Evolutionary conservation across 768 basidiomycete genomes (phyloP).

Genomic region (Russula sp.): DNA sequence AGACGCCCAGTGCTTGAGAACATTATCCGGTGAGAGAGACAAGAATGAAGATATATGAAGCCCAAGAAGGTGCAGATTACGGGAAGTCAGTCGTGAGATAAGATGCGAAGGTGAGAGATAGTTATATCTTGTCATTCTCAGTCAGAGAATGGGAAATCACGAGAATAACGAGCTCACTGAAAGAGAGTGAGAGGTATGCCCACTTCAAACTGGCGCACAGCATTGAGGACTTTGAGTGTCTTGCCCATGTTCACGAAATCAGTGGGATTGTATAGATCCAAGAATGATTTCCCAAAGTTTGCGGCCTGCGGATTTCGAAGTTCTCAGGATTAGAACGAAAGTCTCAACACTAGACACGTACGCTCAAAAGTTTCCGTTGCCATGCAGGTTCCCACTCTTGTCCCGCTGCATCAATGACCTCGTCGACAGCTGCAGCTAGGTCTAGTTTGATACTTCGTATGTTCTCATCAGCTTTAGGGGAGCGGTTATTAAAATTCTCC

Average conservation of each 20-base stretch:
- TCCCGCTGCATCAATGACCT: slow-evolving; percentile 91
- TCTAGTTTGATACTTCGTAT: slow-evolving; percentile 87
- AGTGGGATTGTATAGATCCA: slow-evolving; percentile 88
- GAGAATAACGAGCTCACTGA: slow-evolving; percentile 55
- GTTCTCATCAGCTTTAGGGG: slow-evolving; percentile 90
- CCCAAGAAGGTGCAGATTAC: slow-evolving; percentile 88
- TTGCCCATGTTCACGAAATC: slow-evolving; percentile 94
- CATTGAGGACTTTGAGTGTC: slow-evolving; percentile 89
- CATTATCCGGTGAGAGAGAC: slow-evolving; percentile 76
- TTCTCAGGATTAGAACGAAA: neutral
- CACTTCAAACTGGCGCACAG: slow-evolving; percentile 86
- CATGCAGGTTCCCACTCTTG: slow-evolving; percentile 87
- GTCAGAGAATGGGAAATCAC: neutral
- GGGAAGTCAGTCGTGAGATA: slow-evolving; percentile 76
- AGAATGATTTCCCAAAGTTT: slow-evolving; percentile 89
- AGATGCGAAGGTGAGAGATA: slow-evolving; percentile 78
- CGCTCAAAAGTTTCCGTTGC: slow-evolving; percentile 84
- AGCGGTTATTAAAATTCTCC: slow-evolving; percentile 78
- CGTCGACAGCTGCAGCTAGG: slow-evolving; percentile 80
- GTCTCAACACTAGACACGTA: slow-evolving; percentile 37
- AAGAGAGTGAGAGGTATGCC: slow-evolving; percentile 91
- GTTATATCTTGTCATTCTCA: slow-evolving; percentile 56
- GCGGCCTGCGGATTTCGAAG: slow-evolving; percentile 63
- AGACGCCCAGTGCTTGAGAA: slow-evolving; percentile 94
- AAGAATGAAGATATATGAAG: slow-evolving; percentile 86